Base-by-base conservation (phyloP, 2,329 filamentous ascomycete genomes). In the Neonectria neomacrospora region DNA sequence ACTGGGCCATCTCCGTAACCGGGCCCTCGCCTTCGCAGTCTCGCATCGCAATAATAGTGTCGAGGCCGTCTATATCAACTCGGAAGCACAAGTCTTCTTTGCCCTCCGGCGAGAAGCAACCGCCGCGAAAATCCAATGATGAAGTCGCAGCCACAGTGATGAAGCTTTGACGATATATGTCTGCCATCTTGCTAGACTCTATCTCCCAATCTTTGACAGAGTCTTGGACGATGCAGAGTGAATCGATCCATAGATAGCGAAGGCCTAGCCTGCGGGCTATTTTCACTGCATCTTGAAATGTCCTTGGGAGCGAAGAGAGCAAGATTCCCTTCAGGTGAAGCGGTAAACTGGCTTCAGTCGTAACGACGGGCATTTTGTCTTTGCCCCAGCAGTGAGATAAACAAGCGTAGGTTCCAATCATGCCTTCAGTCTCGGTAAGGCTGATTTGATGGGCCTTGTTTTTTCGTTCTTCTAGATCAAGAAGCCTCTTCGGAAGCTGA, bases 341-440 rank as follows among this genome's bases (percentile, higher is more conserved):
- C 28, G 3, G 10, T 10, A 39, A 14, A 20, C 18, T 20, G 44
- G 41, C 3, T 20, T 26, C 16, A 8, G 41, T 53, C 1, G 57
- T 54, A n/a, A 14, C 16, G 7, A 60, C 26, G 2, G 50, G 50
- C 30, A 37, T 60, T 11, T 50, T 39, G 18, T 45, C 41, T n/a
- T 22, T 52, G 23, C 48, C 48, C 57, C 48, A 59, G 48, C 39
- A 54, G 28, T 59, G 57, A 28, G 58, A 61, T n/a, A 61, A 37
- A 37, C 45, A 56, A 9, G 53, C 53, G 37, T 61, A 61, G 5
- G 53, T 61, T 3, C 58, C 53, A 26, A 10, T 4, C 16, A 37
- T 45, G 7, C 58, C 58, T 32, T 61, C 30, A 4, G 58, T 52
- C 23, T 44, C 53, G 23, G 23, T 28, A 14, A 61, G 58, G 16